Evolutionary conservation across 176 grass and related monocot species (phyloP), one percentile per base, ranked within the genome.

Genomic region (sorghum (Sorghum bicolor)): DNA sequence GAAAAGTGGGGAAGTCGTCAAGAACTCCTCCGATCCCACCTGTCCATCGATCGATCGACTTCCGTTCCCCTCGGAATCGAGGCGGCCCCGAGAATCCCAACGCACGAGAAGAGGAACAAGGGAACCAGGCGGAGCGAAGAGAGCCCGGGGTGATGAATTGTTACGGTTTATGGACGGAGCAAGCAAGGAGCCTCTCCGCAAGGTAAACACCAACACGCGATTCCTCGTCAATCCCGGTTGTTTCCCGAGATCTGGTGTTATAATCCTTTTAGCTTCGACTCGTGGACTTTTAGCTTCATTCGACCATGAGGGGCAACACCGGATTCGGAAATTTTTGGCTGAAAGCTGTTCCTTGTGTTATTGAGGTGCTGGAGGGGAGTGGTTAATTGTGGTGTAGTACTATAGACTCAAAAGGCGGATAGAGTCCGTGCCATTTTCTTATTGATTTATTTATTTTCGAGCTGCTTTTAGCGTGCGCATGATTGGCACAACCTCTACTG

Each of bases 111-210:
- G 24, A 8, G 66, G 72, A 58, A 20, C 58, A 7, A 37, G 81
- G 70, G 64, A n/a, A 20, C 20, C 71, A 15, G 41, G 78, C 65
- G 73, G 28, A 26, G 65, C 55, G 44, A 65, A 41, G 74, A 36
- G 74, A 61, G 67, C 79, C 32, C 33, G 88, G 47, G 79, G 79
- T 83, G 88, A 86, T 90, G 88, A 90, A 10, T 78, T 90, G 79
- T 86, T 83, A 82, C 84, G 60, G 74, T 83, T 76, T 30, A 90
- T 90, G 88, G 88, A 83, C 84, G 84, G 79, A 86, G 60, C 88
- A 86, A 86, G 47, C 84, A 62, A 83, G 67, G 80, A 90, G 84
- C 79, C 74, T 79, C 73, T 70, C 79, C 79, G 61, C 74, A 90
- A 86, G 84, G 84, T 90, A 53, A 37, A n/a, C 53, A 26, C 58